Conservation (phyloP, 805 yeast species). For the Wickerhamiella allomyrinae region DNA sequence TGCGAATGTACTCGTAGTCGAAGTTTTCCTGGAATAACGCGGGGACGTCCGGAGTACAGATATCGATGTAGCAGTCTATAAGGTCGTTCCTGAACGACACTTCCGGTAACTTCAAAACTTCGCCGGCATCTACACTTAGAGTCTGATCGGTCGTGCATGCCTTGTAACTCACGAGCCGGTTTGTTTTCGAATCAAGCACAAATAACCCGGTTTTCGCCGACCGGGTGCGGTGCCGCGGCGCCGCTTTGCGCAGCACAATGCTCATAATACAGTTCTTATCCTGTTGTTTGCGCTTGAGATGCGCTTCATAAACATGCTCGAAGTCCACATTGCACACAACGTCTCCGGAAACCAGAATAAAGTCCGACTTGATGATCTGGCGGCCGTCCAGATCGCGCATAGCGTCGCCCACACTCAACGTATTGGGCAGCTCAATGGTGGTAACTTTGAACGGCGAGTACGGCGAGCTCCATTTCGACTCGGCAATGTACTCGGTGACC, state of each 20-base stretch:
- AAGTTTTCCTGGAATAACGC: conserved; percentile 92
- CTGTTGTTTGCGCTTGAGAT: conserved; percentile 48
- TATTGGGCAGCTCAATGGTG: conserved; percentile 71
- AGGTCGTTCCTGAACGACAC: conserved; percentile 78
- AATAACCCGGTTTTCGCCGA: conserved; percentile 63
- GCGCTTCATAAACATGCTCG: conserved; percentile 55
- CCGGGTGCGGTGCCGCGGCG: conserved; percentile 73
- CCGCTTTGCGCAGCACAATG: conserved; percentile 79
- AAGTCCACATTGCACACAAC: conserved; percentile 87
- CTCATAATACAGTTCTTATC: conserved; percentile 91
- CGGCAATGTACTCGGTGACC: conserved; percentile 65
- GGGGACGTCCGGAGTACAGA: conserved; percentile 88
- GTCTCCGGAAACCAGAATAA: conserved; percentile 82
- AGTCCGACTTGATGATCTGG: conserved; percentile 82
- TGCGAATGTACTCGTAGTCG: conserved; percentile 76
- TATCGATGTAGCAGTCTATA: conserved; percentile 92
- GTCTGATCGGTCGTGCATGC: conserved; percentile 34
- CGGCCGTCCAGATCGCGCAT: conserved; percentile 90
- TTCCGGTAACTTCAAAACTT: conserved; percentile 57
- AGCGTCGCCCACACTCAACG: conserved; percentile 90
- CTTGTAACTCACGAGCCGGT: conserved; percentile 74
- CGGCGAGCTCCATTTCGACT: conserved; percentile 26
- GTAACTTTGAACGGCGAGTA: conserved; percentile 71
- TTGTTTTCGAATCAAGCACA: conserved; percentile 56
- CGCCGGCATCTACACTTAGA: conserved; percentile 26